phyloP scores from a whole-genome alignment of 106 monocot genomes.

The Dioscorea dumetorum region DNA sequence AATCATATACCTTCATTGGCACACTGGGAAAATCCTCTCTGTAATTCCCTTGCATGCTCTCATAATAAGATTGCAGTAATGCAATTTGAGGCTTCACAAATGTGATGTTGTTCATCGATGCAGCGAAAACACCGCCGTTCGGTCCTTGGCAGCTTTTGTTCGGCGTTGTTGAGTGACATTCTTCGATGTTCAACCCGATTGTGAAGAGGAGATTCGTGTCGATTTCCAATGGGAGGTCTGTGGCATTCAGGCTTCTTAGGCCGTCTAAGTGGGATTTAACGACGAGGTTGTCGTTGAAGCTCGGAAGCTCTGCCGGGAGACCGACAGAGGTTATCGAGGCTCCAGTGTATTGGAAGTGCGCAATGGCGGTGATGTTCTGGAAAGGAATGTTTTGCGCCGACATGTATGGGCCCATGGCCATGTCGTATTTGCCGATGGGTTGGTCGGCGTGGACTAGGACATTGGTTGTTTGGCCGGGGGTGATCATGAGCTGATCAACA shows the following conservation, averaged over 20 bases:
- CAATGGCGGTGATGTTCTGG: slow-evolving; percentile 32
- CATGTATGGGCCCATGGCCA: slow-evolving; percentile 33
- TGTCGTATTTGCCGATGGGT: slow-evolving; percentile 17
- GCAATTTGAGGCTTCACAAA: slow-evolving; percentile 21
- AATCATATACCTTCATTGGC: slow-evolving; percentile 23
- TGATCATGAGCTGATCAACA: slow-evolving; percentile 19
- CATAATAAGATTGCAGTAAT: slow-evolving; percentile 23
- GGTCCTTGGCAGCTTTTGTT: slow-evolving; percentile 22
- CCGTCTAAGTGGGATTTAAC: slow-evolving; percentile 6
- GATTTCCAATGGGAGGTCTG: slow-evolving; percentile 20
- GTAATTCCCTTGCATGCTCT: slow-evolving; percentile 9
- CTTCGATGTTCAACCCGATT: slow-evolving; percentile 23
- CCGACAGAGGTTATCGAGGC: slow-evolving; percentile 1
- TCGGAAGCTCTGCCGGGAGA: slow-evolving; percentile 17
- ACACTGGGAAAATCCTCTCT: slow-evolving; percentile 15
- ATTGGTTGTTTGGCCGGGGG: slow-evolving; percentile 31
- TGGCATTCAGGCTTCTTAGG: slow-evolving; percentile 23
- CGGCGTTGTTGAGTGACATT: slow-evolving; percentile 13
- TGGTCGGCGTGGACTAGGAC: slow-evolving; percentile 36
- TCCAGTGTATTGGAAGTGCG: slow-evolving; percentile 28
- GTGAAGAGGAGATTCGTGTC: slow-evolving; percentile 27
- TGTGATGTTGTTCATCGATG: slow-evolving; percentile 32
- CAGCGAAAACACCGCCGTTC: slow-evolving; percentile 17
- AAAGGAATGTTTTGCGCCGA: slow-evolving; percentile 16
- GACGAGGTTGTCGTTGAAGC: slow-evolving; percentile 23